Evolutionary conservation across 257 asterid genomes (phyloP).

Genomic region (Lavandula angustifolia): DNA sequence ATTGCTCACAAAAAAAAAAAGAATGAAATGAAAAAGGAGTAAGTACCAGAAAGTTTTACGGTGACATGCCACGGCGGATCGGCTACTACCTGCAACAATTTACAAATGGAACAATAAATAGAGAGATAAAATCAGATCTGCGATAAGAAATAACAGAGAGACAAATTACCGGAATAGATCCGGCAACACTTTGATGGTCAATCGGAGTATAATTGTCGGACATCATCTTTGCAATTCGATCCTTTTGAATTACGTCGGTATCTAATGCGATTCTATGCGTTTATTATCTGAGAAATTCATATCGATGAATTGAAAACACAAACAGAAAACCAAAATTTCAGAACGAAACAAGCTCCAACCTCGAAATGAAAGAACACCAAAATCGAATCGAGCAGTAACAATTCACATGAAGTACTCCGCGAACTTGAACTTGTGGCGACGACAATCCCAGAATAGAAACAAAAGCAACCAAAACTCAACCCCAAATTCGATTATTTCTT

Average conservation of each 20-base stretch:
- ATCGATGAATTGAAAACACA: constrained; percentile 11
- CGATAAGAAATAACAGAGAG: not conserved
- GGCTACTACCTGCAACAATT: constrained; percentile 59
- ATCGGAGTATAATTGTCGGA: constrained; percentile 82
- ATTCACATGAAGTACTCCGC: too few relatives aligned
- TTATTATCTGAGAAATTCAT: constrained; percentile 22
- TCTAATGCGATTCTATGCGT: not conserved
- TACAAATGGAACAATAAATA: not conserved
- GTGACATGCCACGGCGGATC: constrained; percentile 74
- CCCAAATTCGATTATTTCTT: too few relatives aligned
- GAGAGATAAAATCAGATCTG: constrained; percentile 30
- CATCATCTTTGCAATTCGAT: constrained; percentile 65
- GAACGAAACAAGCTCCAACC: too few relatives aligned
- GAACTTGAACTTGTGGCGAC: too few relatives aligned
- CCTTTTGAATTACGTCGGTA: constrained; percentile 18
- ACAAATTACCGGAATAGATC: constrained; percentile 82
- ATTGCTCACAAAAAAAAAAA: not conserved
- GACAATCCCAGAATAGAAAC: too few relatives aligned
- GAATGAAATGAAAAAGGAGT: not conserved
- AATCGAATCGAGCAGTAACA: too few relatives aligned
- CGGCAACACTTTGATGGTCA: constrained; percentile 74
- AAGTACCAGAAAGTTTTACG: constrained; percentile 72
- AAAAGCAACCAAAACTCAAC: too few relatives aligned
- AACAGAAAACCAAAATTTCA: too few relatives aligned
- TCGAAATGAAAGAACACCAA: too few relatives aligned